Evolutionary conservation across 1,139 yeast species (phyloP).

Genomic region (Ashbya aceris): DNA sequence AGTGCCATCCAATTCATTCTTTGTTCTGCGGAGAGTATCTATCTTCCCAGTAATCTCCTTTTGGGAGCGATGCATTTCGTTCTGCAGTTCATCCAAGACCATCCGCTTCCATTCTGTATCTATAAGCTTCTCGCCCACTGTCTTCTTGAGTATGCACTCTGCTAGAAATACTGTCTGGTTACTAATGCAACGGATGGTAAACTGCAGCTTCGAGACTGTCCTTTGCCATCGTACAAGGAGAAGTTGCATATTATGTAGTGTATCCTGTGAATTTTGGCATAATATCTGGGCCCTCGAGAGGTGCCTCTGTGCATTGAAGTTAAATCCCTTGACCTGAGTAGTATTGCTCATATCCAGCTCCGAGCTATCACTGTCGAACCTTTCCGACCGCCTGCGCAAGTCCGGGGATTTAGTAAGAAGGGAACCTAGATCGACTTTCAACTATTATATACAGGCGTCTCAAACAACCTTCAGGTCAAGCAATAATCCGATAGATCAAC

Average conservation of each 20-base stretch:
- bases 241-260: constrained; percentile 20
- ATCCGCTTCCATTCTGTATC: constrained; percentile 20
- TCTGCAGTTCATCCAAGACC: constrained; percentile 20
- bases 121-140: constrained; percentile 30
- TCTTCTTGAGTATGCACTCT: constrained; percentile 23
- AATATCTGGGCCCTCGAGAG: constrained; percentile 30
- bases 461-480: too few species aligned
- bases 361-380: too few species aligned
- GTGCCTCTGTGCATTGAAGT: constrained; percentile 29
- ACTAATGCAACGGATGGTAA: constrained; percentile 27
- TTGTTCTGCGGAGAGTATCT: constrained; percentile 26
- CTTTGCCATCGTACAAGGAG: constrained; percentile 20
- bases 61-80: constrained; percentile 24
- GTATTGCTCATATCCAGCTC: too few species aligned
- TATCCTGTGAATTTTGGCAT: constrained; percentile 31
- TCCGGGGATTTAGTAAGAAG: too few species aligned
- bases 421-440: too few species aligned
- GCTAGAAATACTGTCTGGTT: constrained; percentile 32
- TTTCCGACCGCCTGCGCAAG: too few species aligned
- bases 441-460: too few species aligned
- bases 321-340: too few species aligned
- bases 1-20: constrained; percentile 21
- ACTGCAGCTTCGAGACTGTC: constrained; percentile 25
- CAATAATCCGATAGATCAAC: background rate
- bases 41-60: constrained; percentile 30